A percentile compares a stretch with the other conserved stretches of the same genome.
These are phyloP conservation scores for Trichosanthes truncata DNA, from an alignment of 306 rosid genomes.

Conservation along the genomic window DNA sequence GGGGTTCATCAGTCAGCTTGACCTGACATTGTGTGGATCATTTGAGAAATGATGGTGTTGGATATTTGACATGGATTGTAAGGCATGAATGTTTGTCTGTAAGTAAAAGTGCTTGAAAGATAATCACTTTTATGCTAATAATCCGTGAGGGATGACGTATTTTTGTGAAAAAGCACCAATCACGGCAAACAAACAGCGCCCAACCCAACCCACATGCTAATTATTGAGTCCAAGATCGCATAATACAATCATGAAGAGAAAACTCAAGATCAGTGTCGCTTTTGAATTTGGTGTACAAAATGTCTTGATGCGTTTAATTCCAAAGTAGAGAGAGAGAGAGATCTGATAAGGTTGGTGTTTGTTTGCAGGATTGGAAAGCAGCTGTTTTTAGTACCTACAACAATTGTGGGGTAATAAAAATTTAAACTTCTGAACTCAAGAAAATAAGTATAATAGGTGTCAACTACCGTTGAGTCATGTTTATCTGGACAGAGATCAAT, in stretches of 20 bases:
- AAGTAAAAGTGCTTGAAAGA: background rate
- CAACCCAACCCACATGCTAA: background rate
- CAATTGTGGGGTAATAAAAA: too few species aligned
- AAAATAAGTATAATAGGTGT: too few species aligned
- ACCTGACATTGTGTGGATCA: background rate
- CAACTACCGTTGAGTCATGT: too few species aligned
- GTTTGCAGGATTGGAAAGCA: background rate
- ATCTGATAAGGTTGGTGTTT: background rate
- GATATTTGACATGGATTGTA: background rate
- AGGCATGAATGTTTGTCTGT: background rate
- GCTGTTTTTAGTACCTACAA: background rate
- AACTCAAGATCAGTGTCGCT: background rate
- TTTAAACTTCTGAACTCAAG: too few species aligned
- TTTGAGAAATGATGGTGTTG: background rate
- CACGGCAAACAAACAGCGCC: constrained; percentile 1
- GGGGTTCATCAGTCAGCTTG: background rate
- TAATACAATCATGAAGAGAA: background rate
- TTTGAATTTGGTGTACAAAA: background rate
- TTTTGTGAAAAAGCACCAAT: background rate
- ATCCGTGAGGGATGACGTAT: background rate
- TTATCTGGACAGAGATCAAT: too few species aligned
- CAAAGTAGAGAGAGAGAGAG: background rate
- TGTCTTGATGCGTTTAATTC: background rate
- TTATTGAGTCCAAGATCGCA: background rate
- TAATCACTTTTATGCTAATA: background rate